phyloP scores from a whole-genome alignment of 768 basidiomycete genomes.

The Boletus huronensis region DNA sequence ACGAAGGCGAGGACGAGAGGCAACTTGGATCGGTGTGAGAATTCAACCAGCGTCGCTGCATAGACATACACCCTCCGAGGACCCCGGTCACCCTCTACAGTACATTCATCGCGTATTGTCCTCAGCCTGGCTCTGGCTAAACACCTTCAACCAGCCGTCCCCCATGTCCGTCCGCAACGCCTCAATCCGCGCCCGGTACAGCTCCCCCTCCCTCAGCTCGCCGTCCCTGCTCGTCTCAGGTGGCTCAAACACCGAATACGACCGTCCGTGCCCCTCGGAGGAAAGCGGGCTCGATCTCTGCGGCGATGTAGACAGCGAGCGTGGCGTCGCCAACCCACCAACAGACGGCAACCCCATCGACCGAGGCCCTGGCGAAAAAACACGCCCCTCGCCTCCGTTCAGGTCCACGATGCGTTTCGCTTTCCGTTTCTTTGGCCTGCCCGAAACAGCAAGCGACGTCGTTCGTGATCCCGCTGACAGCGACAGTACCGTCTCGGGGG shows the following conservation, averaged over 20 bases:
- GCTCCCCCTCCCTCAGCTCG: constrained; percentile 55
- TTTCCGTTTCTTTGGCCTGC: constrained; percentile 55
- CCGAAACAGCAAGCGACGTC: constrained; percentile 42
- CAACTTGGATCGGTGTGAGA: constrained; percentile 20
- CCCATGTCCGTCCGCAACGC: constrained; percentile 84
- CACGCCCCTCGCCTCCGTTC: constrained; percentile 43
- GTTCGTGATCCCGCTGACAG: constrained; percentile 39
- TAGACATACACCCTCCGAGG: constrained; percentile 14
- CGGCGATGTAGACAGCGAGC: constrained; percentile 18
- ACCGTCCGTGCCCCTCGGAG: constrained; percentile 14
- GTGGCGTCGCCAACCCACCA: background rate
- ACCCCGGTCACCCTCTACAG: constrained; percentile 31
- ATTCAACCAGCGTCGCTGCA: constrained; percentile 15
- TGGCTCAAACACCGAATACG: constrained; percentile 54
- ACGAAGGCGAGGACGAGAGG: constrained; percentile 39
- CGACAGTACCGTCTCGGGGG: constrained; percentile 24
- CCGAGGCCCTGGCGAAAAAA: constrained; percentile 27
- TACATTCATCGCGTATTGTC: background rate
- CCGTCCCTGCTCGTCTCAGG: constrained; percentile 24
- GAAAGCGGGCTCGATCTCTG: constrained; percentile 15
- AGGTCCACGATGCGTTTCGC: constrained; percentile 78
- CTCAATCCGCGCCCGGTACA: constrained; percentile 76
- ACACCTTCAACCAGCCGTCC: constrained; percentile 84
- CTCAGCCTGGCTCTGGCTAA: constrained; percentile 56
- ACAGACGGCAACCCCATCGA: constrained; percentile 1